Evolutionary conservation across 352 stramenopile genomes (phyloP).

Genomic region (Peronospora farinosa): DNA sequence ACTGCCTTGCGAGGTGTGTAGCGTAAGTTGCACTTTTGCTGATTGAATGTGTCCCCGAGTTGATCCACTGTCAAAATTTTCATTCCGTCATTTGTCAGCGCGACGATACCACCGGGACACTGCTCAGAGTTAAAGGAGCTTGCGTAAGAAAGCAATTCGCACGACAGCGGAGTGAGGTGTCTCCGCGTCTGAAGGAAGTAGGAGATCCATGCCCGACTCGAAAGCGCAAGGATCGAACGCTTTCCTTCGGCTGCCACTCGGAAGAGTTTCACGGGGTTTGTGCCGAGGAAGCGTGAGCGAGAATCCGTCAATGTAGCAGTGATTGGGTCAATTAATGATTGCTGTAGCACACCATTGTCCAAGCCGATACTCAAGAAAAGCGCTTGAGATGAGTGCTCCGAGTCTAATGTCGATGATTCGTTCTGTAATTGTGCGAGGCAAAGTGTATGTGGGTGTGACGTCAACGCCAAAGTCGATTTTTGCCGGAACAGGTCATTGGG

Average conservation of each 20-base stretch:
- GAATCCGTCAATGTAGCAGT: slow-evolving; percentile 81
- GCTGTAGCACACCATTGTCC: slow-evolving; percentile 94
- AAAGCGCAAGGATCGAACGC: slow-evolving; percentile 92
- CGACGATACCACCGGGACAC: slow-evolving; percentile 95
- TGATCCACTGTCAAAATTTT: slow-evolving; percentile 96
- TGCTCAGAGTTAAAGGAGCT: slow-evolving; percentile 95
- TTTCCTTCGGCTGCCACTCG: slow-evolving; percentile 87
- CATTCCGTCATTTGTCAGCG: slow-evolving; percentile 92
- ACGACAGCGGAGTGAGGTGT: slow-evolving; percentile 93
- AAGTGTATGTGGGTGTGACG: slow-evolving; percentile 76
- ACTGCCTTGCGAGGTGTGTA: slow-evolving; percentile 97
- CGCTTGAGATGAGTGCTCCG: slow-evolving; percentile 43
- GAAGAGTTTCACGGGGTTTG: slow-evolving; percentile 93
- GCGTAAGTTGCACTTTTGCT: slow-evolving; percentile 90
- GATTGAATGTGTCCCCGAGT: slow-evolving; percentile 95
- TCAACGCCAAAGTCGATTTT: slow-evolving; percentile 78
- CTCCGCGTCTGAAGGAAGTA: slow-evolving; percentile 89
- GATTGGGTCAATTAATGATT: slow-evolving; percentile 85
- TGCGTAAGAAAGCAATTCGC: slow-evolving; percentile 91
- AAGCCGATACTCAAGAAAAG: slow-evolving; percentile 87
- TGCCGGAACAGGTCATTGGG: slow-evolving; percentile 86
- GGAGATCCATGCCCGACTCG: slow-evolving; percentile 93
- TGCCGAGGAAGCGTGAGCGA: slow-evolving; percentile 91
- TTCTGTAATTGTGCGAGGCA: slow-evolving; percentile 75
- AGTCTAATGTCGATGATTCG: slow-evolving; percentile 55